Conservation (phyloP, 768 basidiomycete genomes). For the Sistotremastrum suecicum region DNA sequence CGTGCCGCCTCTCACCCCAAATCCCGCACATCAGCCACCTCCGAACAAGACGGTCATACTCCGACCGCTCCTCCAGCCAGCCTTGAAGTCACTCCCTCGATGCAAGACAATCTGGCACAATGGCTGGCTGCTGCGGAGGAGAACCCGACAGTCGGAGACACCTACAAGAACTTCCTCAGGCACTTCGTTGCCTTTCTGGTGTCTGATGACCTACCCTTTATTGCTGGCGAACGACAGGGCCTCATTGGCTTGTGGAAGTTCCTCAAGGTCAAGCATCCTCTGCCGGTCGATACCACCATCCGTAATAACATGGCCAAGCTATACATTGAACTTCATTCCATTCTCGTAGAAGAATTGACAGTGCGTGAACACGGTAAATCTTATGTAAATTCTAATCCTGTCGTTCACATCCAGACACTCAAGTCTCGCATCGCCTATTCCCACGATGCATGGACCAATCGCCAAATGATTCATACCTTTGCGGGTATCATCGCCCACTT, state of each 20-base stretch:
- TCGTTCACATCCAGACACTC: constrained; percentile 1
- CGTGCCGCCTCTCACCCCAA: no score
- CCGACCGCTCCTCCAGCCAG: no score
- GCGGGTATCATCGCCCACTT: constrained; percentile 9
- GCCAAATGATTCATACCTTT: constrained; percentile 11
- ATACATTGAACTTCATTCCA: constrained; percentile 9
- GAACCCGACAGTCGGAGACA: background rate
- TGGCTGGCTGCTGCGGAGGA: no score
- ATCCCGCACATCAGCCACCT: no score
- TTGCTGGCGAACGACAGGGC: constrained; percentile 10
- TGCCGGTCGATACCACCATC: constrained; percentile 16
- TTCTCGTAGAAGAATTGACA: constrained; percentile 11
- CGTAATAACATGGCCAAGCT: constrained; percentile 11
- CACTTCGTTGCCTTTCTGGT: background rate
- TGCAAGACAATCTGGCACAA: no score
- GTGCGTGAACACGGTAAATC: constrained; percentile 1
- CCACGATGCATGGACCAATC: constrained; percentile 8
- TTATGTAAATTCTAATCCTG: background rate
- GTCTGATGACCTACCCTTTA: constrained; percentile 16
- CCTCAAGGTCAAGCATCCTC: constrained; percentile 7
- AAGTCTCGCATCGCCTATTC: constrained; percentile 8
- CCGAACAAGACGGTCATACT: no score
- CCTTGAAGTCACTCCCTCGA: no score
- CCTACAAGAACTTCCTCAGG: background rate
- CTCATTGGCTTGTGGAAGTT: constrained; percentile 9